A percentile compares a stretch with the other conserved stretches of the same genome.
Evolutionary conservation across 2,329 filamentous ascomycete genomes (phyloP).

Genomic region (Ophiostoma montium): DNA sequence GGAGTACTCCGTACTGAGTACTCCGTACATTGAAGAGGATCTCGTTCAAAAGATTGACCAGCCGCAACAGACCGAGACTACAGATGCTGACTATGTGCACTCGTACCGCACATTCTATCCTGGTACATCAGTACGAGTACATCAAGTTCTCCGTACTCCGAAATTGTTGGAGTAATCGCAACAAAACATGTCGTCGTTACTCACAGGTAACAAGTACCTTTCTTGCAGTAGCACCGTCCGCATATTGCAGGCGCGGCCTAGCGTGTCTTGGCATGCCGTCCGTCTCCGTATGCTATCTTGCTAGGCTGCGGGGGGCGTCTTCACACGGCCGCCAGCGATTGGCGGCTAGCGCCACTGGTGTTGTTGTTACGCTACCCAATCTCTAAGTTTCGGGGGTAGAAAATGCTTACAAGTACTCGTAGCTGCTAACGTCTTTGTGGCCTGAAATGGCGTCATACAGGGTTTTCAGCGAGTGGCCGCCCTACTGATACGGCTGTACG

Average conservation of each 20-base stretch:
- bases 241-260: slow-evolving; percentile 2
- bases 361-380: neutral
- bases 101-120: no score
- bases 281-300: neutral
- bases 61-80: no score
- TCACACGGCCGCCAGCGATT: no score
- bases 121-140: no score
- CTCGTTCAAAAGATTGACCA: no score
- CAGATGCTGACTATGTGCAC: no score
- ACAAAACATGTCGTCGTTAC: no score
- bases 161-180: no score
- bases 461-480: neutral
- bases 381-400: neutral
- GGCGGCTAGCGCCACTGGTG: neutral
- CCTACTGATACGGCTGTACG: neutral
- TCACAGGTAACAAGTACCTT: neutral
- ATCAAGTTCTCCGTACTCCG: neutral
- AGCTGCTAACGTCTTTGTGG: slow-evolving; percentile 6
- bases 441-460: slow-evolving; percentile 5
- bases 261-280: slow-evolving; percentile 2
- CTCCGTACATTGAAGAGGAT: no score
- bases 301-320: neutral
- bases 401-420: neutral
- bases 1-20: no score
- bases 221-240: neutral